These are phyloP conservation scores for Tetrapisispora nanseiensis DNA, from an alignment of 805 yeast genomes.

Conservation along the genomic window DNA sequence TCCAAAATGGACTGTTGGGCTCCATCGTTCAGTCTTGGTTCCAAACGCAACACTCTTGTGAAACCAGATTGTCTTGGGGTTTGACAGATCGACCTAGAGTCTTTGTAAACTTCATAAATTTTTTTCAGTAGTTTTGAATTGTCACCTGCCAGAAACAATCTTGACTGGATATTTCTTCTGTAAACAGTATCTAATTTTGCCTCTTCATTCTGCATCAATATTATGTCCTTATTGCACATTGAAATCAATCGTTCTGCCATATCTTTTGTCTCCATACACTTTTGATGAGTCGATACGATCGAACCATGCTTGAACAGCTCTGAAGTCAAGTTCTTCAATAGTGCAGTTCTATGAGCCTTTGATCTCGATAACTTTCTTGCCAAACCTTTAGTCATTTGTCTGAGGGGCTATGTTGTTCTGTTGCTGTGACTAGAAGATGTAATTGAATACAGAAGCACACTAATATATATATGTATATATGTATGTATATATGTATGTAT, in stretches of 20 bases:
- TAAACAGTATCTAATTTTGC: conserved; percentile 9
- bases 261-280: conserved; percentile 61
- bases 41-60: conserved; percentile 74
- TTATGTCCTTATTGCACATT: conserved; percentile 37
- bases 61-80: conserved; percentile 62
- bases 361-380: conserved; percentile 32
- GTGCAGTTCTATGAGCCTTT: conserved; percentile 43
- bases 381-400: conserved; percentile 24
- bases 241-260: conserved; percentile 56
- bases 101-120: conserved; percentile 52
- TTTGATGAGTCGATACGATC: conserved; percentile 62
- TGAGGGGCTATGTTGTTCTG: background rate
- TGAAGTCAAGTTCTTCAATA: conserved; percentile 55
- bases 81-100: conserved; percentile 38
- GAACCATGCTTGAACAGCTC: conserved; percentile 62
- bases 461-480: no score
- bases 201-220: background rate
- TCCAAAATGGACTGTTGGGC: conserved; percentile 87
- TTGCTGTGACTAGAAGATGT: no score
- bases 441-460: no score
- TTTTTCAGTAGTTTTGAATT: conserved; percentile 47
- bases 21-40: conserved; percentile 79
- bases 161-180: conserved; percentile 30
- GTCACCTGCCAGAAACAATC: conserved; percentile 37
- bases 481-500: no score